These are phyloP conservation scores for Leccinum angustisporum DNA, from an alignment of 1,284 basidiomycete genomes.

Conservation along the genomic window DNA sequence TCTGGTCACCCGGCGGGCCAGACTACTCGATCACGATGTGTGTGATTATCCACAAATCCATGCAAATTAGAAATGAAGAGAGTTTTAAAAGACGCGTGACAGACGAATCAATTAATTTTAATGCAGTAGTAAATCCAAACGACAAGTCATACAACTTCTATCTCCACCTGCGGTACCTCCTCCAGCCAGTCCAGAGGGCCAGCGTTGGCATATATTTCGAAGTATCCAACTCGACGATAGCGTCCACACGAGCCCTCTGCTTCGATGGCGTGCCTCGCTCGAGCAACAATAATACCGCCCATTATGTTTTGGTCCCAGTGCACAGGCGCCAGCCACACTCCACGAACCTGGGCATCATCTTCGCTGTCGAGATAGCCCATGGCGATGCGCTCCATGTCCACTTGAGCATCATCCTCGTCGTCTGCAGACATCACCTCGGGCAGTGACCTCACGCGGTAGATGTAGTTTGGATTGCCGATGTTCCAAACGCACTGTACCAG, in stretches of 20 bases:
- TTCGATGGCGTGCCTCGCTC: neutral
- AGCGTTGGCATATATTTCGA: neutral
- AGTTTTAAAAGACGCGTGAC: too few relatives aligned
- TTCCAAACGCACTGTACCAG: neutral
- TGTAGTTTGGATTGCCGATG: neutral
- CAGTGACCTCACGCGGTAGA: neutral
- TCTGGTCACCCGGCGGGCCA: too few relatives aligned
- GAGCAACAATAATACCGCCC: neutral
- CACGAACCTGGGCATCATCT: neutral
- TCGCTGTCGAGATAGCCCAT: neutral
- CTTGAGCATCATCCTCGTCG: neutral
- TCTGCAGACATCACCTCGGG: neutral
- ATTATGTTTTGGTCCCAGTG: neutral
- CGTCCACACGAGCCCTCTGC: neutral
- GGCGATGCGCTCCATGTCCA: neutral
- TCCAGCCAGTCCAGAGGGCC: neutral
- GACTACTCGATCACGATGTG: too few relatives aligned
- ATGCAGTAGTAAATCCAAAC: neutral
- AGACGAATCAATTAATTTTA: too few relatives aligned
- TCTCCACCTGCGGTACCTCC: neutral
- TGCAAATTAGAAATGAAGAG: too few relatives aligned
- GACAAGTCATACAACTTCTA: neutral
- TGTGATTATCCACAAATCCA: too few relatives aligned
- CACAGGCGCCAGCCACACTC: neutral
- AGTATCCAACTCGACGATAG: neutral